These are phyloP conservation scores for Oldenlandia corymbosa DNA, from an alignment of 257 asterid species.

Conservation along the genomic window DNA sequence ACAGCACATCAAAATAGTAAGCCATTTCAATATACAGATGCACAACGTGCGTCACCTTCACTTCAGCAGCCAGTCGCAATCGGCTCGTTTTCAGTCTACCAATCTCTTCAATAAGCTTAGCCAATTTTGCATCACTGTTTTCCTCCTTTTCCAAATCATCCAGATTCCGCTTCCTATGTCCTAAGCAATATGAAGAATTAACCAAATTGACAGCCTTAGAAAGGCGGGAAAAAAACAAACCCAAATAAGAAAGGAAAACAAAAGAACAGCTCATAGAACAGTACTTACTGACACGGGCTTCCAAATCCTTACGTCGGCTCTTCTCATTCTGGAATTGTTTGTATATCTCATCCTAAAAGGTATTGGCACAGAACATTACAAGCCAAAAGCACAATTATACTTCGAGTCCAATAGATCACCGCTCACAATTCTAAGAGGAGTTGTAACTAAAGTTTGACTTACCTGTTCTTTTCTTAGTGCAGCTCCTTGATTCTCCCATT, in stretches of 20 bases:
- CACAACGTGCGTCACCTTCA: slow-evolving; percentile 52
- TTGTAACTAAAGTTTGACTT: slow-evolving; percentile 18
- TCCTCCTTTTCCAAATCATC: slow-evolving; percentile 56
- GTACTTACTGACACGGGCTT: slow-evolving; percentile 61
- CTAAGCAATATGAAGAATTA: slow-evolving; percentile 33
- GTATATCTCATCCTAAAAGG: slow-evolving; percentile 58
- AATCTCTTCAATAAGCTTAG: slow-evolving; percentile 45
- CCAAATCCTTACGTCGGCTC: slow-evolving; percentile 49
- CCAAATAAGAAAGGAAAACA: slow-evolving; percentile 1
- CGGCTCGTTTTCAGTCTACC: slow-evolving; percentile 55
- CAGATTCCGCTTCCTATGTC: slow-evolving; percentile 43
- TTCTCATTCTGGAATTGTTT: slow-evolving; percentile 32
- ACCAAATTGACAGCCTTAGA: neutral
- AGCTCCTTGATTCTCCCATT: slow-evolving; percentile 67
- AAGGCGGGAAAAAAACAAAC: neutral
- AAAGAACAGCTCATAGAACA: too few relatives aligned
- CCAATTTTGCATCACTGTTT: slow-evolving; percentile 46
- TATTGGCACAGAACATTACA: slow-evolving; percentile 1
- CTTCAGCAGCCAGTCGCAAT: slow-evolving; percentile 42
- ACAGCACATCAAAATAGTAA: neutral
- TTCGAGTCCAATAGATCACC: neutral
- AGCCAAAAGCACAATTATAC: neutral
- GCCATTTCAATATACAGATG: neutral
- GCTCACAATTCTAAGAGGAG: neutral
- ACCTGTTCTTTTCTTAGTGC: slow-evolving; percentile 62